Percentiles rank a stretch among this genome's conserved stretches.
Evolutionary conservation across 129 eudicot genomes (phyloP).

Genomic region (Saposhnikovia divaricata): DNA sequence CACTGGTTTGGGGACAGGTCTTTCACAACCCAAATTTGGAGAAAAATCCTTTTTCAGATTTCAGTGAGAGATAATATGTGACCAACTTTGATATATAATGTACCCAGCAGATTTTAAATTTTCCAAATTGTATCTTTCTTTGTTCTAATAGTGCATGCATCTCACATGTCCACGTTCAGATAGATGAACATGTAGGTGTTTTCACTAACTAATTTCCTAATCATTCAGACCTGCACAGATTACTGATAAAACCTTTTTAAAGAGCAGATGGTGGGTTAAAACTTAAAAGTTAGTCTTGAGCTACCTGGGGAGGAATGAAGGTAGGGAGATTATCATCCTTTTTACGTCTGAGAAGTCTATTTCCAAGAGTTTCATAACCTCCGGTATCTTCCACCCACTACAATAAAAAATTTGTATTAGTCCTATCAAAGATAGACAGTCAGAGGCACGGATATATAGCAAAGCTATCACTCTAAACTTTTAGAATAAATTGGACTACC

Average conservation of each 20-base stretch:
- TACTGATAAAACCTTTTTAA: not conserved
- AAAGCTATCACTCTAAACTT: not conserved
- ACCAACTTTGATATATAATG: not conserved
- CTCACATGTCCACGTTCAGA: not conserved
- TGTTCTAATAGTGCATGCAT: not conserved
- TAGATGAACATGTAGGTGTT: not conserved
- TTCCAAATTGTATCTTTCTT: not conserved
- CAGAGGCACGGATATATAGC: not conserved
- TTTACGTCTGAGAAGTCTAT: constrained; percentile 52
- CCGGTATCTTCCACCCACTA: constrained; percentile 94
- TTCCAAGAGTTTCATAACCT: constrained; percentile 67
- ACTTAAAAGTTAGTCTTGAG: constrained; percentile 3
- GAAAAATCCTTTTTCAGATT: not conserved
- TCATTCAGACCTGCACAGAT: not conserved
- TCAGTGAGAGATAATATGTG: not conserved
- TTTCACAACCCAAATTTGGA: too few relatives aligned
- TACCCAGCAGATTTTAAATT: not conserved
- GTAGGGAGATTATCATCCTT: constrained; percentile 72
- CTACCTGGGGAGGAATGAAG: constrained; percentile 82
- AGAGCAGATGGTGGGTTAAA: not conserved
- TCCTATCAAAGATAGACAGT: not conserved
- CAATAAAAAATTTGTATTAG: constrained; percentile 14
- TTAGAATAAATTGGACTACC: not conserved
- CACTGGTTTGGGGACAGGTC: not conserved
- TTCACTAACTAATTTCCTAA: not conserved